Base-by-base conservation (phyloP, 108 stramenopile species). In the Skeletonema tropicum region DNA sequence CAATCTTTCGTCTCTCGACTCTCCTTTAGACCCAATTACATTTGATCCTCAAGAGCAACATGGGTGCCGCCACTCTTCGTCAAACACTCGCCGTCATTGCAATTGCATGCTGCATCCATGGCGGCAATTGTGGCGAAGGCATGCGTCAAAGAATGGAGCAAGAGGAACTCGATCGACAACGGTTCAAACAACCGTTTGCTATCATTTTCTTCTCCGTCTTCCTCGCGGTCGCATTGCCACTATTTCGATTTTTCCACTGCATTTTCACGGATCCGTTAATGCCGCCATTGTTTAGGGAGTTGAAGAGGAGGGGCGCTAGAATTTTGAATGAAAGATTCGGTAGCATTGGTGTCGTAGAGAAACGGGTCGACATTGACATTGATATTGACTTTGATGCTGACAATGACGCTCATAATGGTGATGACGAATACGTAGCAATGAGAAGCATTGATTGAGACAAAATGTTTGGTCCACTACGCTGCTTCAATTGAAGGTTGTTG, bases 171-270 rank as follows among this genome's bases (percentile, higher is more conserved):
- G 68, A 69, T 19, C 33, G 19, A 32, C 21, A 69, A 0, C 57
- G 68, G 1, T 69, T 55, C 68, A 11, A 61, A 7, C 71, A 69
- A 17, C 66, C 68, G 2, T 70, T 80, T 11, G 17, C 15, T 3
- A 57, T 62, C 31, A 65, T 71, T 0, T 21, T 48, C 8, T n/a
- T 41, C 0, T 61, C 68, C 0, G 6, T 80, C 0, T 64, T 80
- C 15, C 15, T 80, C 33, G 66, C 79, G 8, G 39, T 80, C 8
- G 62, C 73, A n/a, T 62, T 68, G 11, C 38, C 57, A 23, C n/a
- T 80, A 2, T 29, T 64, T 57, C 67, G 72, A 35, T 80, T 80
- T 31, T 2, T 70, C 39, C 68, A 80, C 48, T 73, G 38, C 42
- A 4, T 80, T 10, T 55, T 46, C 23, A 74, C 72, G 1, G 79